phyloP scores from a whole-genome alignment of 768 basidiomycete genomes.

The Russula sp. region DNA sequence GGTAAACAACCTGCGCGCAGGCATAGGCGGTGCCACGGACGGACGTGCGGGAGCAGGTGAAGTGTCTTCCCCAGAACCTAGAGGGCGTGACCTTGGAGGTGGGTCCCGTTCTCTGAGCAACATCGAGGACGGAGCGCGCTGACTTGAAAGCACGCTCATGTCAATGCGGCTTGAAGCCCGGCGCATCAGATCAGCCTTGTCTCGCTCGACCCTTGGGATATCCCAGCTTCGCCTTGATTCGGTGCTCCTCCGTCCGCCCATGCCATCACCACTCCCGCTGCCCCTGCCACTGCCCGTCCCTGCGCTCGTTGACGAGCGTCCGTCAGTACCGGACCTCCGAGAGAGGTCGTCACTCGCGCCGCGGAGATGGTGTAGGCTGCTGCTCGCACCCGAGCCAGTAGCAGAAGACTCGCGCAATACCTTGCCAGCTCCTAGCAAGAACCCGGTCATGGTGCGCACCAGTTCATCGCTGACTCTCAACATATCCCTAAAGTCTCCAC shows the following conservation, averaged over 20 bases:
- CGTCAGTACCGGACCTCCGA: slow-evolving; percentile 31
- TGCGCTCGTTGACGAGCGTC: slow-evolving; percentile 22
- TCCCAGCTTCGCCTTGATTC: slow-evolving; percentile 44
- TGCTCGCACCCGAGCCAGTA: slow-evolving; percentile 18
- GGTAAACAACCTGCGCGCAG: slow-evolving; percentile 47
- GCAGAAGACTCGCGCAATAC: slow-evolving; percentile 50
- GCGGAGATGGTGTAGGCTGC: slow-evolving; percentile 38
- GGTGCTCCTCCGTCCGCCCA: slow-evolving; percentile 37
- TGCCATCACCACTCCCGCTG: slow-evolving; percentile 48
- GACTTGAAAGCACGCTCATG: slow-evolving; percentile 12
- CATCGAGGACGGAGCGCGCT: slow-evolving; percentile 23
- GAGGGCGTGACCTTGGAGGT: background rate
- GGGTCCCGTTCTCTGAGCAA: slow-evolving; percentile 28
- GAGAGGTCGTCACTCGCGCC: slow-evolving; percentile 46
- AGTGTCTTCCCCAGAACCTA: slow-evolving; percentile 11
- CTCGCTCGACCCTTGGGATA: slow-evolving; percentile 23
- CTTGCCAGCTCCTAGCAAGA: slow-evolving; percentile 68
- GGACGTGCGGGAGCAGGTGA: background rate
- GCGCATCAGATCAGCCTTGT: slow-evolving; percentile 24
- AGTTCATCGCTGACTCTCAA: slow-evolving; percentile 71
- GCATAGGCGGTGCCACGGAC: slow-evolving; percentile 27
- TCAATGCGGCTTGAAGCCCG: slow-evolving; percentile 26
- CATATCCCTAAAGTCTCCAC: slow-evolving; percentile 65
- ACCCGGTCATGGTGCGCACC: slow-evolving; percentile 65
- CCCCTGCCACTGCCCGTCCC: slow-evolving; percentile 29